Evolutionary conservation across 805 yeast species (phyloP).

Genomic region (Ascoidea tarda): DNA sequence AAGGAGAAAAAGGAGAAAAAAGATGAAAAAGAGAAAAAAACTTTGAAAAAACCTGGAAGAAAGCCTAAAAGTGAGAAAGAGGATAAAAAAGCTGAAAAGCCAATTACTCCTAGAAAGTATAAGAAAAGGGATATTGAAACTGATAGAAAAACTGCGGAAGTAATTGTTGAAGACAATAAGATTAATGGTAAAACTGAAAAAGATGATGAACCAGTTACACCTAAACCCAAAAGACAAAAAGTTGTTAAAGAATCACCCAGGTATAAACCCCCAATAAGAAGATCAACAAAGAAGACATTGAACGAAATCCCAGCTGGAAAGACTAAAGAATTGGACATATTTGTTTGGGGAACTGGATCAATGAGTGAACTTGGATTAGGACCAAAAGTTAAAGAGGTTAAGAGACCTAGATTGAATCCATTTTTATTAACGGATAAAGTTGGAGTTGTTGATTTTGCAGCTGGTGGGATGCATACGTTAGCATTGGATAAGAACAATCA

Average conservation of each 20-base stretch:
- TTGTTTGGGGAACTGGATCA: conserved; percentile 93
- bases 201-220: conserved; percentile 2
- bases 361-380: conserved; percentile 99
- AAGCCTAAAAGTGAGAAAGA: conserved; percentile 2
- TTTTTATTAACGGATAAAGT: conserved; percentile 44
- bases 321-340: conserved; percentile 49
- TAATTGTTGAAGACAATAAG: conserved; percentile 4
- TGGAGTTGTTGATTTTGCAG: conserved; percentile 76
- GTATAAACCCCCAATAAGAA: not conserved
- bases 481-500: conserved; percentile 66
- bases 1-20: conserved; percentile 10
- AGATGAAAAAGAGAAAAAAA: conserved; percentile 8
- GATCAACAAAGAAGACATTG: conserved; percentile 15
- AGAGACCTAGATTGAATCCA: conserved; percentile 89
- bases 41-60: conserved; percentile 5
- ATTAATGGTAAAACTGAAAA: conserved; percentile 6
- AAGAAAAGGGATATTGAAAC: too few species aligned
- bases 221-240: not conserved
- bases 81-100: conserved; percentile 3
- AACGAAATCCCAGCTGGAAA: conserved; percentile 53
- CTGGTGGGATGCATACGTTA: conserved; percentile 90
- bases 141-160: conserved; percentile 7
- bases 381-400: conserved; percentile 86
- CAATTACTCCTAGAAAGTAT: not conserved
- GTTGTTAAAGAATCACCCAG: not conserved